Evolutionary conservation across 345 rosid genomes (phyloP).

Genomic region (Hirschfeldia incana): DNA sequence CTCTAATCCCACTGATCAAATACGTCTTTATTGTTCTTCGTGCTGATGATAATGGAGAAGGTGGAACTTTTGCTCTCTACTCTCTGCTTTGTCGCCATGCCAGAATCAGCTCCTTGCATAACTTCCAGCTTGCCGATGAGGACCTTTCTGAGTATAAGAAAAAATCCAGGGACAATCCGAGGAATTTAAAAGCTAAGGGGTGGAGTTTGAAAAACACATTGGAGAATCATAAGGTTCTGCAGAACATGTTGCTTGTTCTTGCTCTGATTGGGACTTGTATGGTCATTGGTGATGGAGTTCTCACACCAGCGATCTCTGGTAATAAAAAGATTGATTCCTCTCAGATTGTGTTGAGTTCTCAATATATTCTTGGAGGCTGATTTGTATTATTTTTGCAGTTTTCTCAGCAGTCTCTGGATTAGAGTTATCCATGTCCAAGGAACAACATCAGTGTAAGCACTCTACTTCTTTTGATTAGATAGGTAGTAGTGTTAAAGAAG

Average conservation of each 20-base stretch:
- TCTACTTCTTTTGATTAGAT: background rate
- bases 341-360: slow-evolving; percentile 7
- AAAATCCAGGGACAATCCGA: slow-evolving; percentile 29
- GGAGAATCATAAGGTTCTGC: slow-evolving; percentile 67
- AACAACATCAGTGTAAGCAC: slow-evolving; percentile 74
- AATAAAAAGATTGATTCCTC: background rate
- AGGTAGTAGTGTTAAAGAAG: background rate
- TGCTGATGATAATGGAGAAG: slow-evolving; percentile 92
- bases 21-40: slow-evolving; percentile 77
- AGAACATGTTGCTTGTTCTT: slow-evolving; percentile 66
- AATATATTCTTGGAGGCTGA: background rate
- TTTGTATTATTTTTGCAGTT: slow-evolving; percentile 47
- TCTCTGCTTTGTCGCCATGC: slow-evolving; percentile 78
- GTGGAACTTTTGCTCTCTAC: slow-evolving; percentile 85
- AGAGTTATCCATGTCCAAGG: slow-evolving; percentile 73
- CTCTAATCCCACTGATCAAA: slow-evolving; percentile 66
- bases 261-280: slow-evolving; percentile 87
- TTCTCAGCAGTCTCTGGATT: slow-evolving; percentile 86
- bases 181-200: slow-evolving; percentile 38
- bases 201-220: slow-evolving; percentile 59
- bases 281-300: slow-evolving; percentile 92
- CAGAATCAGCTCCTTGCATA: slow-evolving; percentile 68
- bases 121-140: slow-evolving; percentile 81
- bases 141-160: slow-evolving; percentile 68
- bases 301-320: slow-evolving; percentile 90